Base-by-base conservation (phyloP, 306 rosid genomes). In the Trifolium subterraneum region DNA sequence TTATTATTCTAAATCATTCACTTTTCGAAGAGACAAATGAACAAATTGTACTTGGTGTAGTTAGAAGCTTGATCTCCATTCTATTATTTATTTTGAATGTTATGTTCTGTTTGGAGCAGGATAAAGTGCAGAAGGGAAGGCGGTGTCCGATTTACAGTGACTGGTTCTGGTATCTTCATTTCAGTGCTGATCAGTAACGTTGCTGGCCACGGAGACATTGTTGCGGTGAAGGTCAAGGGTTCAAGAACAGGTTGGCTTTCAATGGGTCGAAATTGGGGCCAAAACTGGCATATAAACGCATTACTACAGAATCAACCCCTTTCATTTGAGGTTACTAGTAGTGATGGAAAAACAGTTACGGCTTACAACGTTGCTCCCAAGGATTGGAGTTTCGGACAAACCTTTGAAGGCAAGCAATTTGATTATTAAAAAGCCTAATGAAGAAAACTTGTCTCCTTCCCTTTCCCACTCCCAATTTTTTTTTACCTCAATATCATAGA, bases 261-360 rank as follows among this genome's bases (percentile, higher is more conserved):
- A 7, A 91, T 93, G 97, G 98, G 98, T 44, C 84, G 98, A 65
- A 93, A 93, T 36, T 93, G 97, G 98, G 98, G 98, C 33, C 98
- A 93, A 81, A 93, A 88, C 83, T 93, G 98, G 97, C 98, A 93
- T 77, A 74, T 90, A 31, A 93, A 87, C 39, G 90, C 94, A 1
- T 93, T 89, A 41, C 77, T 93, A 65, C 89, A 81, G 68, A 89
- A 88, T 66, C 98, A 93, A 78, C 96, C 98, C 31, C 92, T 91
- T 39, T 93, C 96, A 5, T 93, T 93, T 14, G 97, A 93, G 90
- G 84, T 91, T 73, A 89, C 91, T 2, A 44, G 73, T 42, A 91
- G 91, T 12, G 93, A 87, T 79, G 92, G 96, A 7, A 42, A 71
- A 70, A 89, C 96, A 16, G 77, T 93, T 63, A 81, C 94, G 2